Evolutionary conservation across 176 grass and related monocot species (phyloP).

Genomic region (Lolium multiflorum): DNA sequence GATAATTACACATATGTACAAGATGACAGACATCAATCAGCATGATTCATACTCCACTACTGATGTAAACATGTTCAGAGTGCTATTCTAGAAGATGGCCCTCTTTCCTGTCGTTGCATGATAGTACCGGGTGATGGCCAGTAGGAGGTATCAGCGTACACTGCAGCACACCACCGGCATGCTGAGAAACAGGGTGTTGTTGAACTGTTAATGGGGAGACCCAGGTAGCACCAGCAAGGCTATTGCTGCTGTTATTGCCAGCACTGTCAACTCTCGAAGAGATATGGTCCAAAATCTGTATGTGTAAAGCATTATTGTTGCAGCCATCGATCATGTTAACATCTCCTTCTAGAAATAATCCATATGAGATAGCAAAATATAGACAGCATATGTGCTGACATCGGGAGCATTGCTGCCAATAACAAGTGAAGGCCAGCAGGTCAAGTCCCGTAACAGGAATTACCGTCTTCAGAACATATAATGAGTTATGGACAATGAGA

Average conservation of each 20-base stretch:
- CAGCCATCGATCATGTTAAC: background rate
- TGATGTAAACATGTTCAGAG: background rate
- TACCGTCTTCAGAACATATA: constrained; percentile 1
- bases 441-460: background rate
- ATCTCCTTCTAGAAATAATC: background rate
- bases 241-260: background rate
- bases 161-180: no score
- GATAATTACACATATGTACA: no score
- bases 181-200: no score
- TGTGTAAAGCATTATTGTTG: background rate
- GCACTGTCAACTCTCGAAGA: background rate
- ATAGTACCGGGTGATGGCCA: background rate
- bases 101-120: background rate
- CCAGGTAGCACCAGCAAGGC: background rate
- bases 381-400: background rate
- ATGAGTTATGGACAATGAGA: background rate
- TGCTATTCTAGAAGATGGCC: background rate
- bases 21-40: background rate
- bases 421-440: background rate
- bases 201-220: no score
- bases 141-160: no score
- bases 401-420: background rate
- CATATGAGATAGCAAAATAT: background rate
- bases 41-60: background rate
- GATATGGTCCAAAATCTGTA: no score